Evolutionary conservation across 805 yeast genomes (phyloP).

Genomic region (Hanseniaspora osmophila): DNA sequence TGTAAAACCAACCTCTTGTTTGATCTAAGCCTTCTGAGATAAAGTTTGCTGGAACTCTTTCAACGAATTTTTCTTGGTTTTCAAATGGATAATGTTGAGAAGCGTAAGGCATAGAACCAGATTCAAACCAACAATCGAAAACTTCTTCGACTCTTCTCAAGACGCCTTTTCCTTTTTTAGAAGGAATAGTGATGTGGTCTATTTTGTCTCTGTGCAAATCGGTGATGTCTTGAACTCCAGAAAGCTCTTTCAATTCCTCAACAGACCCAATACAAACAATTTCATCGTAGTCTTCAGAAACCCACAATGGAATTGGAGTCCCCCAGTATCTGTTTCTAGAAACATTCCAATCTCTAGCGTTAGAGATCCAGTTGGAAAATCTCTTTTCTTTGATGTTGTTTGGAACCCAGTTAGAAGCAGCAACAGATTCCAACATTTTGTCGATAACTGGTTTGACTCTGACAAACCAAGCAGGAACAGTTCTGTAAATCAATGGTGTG

Average conservation of each 20-base stretch:
- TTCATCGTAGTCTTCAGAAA: constrained; percentile 82
- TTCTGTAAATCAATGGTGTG: constrained; percentile 88
- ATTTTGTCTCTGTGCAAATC: constrained; percentile 91
- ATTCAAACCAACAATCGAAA: constrained; percentile 99
- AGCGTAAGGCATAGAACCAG: constrained; percentile 98
- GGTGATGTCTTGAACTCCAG: constrained; percentile 68
- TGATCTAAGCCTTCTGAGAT: constrained; percentile 98
- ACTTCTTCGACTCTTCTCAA: constrained; percentile 92
- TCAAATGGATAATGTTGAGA: constrained; percentile 95
- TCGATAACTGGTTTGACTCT: constrained; percentile 80
- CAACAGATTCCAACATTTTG: constrained; percentile 74
- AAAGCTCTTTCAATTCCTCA: constrained; percentile 68
- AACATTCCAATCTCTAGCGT: constrained; percentile 98
- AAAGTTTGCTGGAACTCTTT: constrained; percentile 90
- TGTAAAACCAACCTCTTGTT: constrained; percentile 99
- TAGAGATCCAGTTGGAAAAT: constrained; percentile 94
- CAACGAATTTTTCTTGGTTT: constrained; percentile 50
- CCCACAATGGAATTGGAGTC: constrained; percentile 98
- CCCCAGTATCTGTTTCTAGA: constrained; percentile 99
- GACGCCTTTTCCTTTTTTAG: constrained; percentile 73
- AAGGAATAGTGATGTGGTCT: constrained; percentile 87
- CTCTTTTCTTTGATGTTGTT: constrained; percentile 79
- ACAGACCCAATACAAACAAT: constrained; percentile 87
- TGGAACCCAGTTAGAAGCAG: constrained; percentile 91
- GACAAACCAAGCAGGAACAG: constrained; percentile 98